A percentile compares a stretch with the other conserved stretches of the same genome.
These are phyloP conservation scores for Euphorbia pulcherrima DNA, from an alignment of 345 rosid genomes.

Conservation along the genomic window DNA sequence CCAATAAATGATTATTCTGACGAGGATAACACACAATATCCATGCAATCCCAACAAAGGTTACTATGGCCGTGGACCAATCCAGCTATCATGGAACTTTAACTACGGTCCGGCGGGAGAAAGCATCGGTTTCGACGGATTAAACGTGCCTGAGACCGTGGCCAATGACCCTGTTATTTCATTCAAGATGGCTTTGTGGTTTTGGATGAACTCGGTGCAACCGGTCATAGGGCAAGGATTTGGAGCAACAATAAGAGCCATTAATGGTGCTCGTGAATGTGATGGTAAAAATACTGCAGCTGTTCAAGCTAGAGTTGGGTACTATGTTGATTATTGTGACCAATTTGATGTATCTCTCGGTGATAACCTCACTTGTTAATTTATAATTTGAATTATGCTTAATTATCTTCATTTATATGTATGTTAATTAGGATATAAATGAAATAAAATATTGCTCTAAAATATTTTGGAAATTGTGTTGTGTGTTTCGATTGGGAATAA, in stretches of 20 bases:
- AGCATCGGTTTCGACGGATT: slow-evolving; percentile 38
- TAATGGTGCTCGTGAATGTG: slow-evolving; percentile 37
- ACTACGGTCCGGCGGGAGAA: slow-evolving; percentile 44
- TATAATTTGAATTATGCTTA: too few species aligned
- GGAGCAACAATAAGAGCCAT: slow-evolving; percentile 41
- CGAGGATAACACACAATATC: slow-evolving; percentile 36
- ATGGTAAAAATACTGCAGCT: slow-evolving; percentile 22
- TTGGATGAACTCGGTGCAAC: slow-evolving; percentile 41
- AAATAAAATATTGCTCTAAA: too few species aligned
- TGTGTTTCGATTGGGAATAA: too few species aligned
- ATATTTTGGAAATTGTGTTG: too few species aligned
- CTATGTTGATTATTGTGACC: slow-evolving; percentile 37
- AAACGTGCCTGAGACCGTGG: slow-evolving; percentile 39
- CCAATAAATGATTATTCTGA: slow-evolving; percentile 48
- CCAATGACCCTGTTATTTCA: slow-evolving; percentile 33
- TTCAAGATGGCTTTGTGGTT: slow-evolving; percentile 47
- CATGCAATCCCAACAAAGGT: slow-evolving; percentile 46
- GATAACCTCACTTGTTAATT: slow-evolving; percentile 38
- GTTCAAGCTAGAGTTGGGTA: slow-evolving; percentile 38
- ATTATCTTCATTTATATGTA: too few species aligned
- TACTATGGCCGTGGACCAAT: slow-evolving; percentile 49
- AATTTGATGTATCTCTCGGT: slow-evolving; percentile 46
- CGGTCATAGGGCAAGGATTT: slow-evolving; percentile 38
- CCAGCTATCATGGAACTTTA: slow-evolving; percentile 52
- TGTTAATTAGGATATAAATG: too few species aligned